Evolutionary conservation across 352 stramenopile genomes (phyloP), one percentile per base, ranked within the genome.

Genomic region (Phytophthora foliorum): DNA sequence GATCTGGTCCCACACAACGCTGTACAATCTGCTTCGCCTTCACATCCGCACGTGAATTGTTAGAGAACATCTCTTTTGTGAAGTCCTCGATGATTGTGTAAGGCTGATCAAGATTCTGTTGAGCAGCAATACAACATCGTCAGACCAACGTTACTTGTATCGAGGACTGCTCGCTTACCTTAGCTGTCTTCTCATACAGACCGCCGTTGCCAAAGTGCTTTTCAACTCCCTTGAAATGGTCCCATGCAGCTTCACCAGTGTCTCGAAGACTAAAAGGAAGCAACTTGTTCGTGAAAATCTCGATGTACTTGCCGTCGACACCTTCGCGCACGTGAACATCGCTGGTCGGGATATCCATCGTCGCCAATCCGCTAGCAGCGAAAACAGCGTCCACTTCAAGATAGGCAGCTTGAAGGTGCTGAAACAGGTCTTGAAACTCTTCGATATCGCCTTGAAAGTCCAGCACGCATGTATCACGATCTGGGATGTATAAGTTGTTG

Each of bases 321-420:
- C 55, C 50, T 58, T 72, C 49, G 11, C 62, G 67, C 38, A 81
- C 67, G 5, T 63, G 62, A 17, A 76, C 53, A 13, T 78, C 66
- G n/a, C 57, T 65, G 7, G 34, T 62, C 17, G 59, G 38, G n/a
- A 58, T 39, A 1, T 69, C 56, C 46, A 69, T 68, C 17, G 54
- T 39, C 6, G 56, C 45, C 13, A 78, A 42, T 19, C 67, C 57
- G 21, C 52, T 78, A 13, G 60, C 48, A 19, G 61, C 66, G 38
- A 81, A 80, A 2, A 83, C 72, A 2, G 69, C 46, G 19, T 83
- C 72, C 3, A 81, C 48, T 45, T 83, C 75, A 10, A 62, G 64
- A 29, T 72, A 69, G 4, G 65, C 70, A n/a, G 41, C 57, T 8
- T 81, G 64, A n/a, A 83, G 53, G 3, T 76, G 69, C 13, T 66